Evolutionary conservation across 192 early-diverging fungal species (phyloP).

Genomic region (Spinellus fusiger): DNA sequence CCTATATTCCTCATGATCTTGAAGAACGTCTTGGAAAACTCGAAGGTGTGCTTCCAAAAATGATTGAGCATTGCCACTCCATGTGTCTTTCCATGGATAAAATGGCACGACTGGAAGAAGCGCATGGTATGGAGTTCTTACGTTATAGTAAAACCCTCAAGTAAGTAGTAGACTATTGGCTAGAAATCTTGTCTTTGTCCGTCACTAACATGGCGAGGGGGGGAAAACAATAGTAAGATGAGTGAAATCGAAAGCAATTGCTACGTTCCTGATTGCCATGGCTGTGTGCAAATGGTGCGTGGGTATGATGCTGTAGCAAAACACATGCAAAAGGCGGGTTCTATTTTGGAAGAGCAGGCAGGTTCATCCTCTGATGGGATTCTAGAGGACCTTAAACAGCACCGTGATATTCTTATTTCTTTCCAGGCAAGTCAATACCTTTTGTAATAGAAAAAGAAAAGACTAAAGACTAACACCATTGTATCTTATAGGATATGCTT

Average conservation of each 20-base stretch:
- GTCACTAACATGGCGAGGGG: background rate
- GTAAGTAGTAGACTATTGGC: conserved; percentile 28
- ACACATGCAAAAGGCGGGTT: conserved; percentile 35
- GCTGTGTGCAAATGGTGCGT: conserved; percentile 45
- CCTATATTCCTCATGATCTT: conserved; percentile 48
- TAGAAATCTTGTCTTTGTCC: background rate
- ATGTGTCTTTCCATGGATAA: conserved; percentile 50
- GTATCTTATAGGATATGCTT: conserved; percentile 36
- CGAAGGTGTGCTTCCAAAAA: conserved; percentile 32
- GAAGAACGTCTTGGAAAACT: conserved; percentile 42
- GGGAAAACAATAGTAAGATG: conserved; percentile 36
- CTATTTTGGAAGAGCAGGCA: conserved; percentile 35
- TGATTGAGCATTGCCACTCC: conserved; percentile 51
- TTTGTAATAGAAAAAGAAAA: too few relatives aligned
- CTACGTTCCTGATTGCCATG: conserved; percentile 48
- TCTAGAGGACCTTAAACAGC: conserved; percentile 54
- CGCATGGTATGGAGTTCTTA: conserved; percentile 44
- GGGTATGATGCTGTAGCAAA: conserved; percentile 42
- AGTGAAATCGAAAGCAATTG: conserved; percentile 49
- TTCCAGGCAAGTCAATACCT: conserved; percentile 44
- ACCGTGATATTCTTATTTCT: conserved; percentile 55
- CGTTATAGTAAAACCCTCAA: conserved; percentile 45
- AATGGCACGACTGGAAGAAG: conserved; percentile 48
- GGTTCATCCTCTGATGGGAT: conserved; percentile 28
- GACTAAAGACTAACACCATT: too few relatives aligned